These are phyloP conservation scores for Wakefieldia striispora DNA, from an alignment of 768 basidiomycete genomes.

Conservation along the genomic window DNA sequence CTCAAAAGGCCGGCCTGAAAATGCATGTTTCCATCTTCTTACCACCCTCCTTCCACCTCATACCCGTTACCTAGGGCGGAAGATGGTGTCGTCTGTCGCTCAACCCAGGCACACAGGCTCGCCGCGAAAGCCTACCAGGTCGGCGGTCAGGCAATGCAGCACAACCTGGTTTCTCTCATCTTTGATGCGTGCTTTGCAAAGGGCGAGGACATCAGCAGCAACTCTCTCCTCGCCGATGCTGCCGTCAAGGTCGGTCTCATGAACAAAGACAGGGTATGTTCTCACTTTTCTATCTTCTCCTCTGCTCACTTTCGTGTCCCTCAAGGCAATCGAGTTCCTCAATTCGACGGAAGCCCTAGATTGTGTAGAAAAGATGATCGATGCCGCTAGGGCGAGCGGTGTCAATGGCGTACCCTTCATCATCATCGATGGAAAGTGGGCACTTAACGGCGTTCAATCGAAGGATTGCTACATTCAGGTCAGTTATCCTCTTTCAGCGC, in stretches of 20 bases:
- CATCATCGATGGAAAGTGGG: conserved; percentile 46
- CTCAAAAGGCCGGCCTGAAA: conserved; percentile 25
- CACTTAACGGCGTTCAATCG: conserved; percentile 43
- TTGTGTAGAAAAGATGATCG: conserved; percentile 41
- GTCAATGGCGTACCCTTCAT: conserved; percentile 54
- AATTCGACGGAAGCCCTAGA: conserved; percentile 37
- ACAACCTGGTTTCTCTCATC: conserved; percentile 34
- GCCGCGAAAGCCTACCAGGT: conserved; percentile 42
- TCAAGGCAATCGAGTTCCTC: conserved; percentile 42
- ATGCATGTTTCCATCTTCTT: conserved; percentile 18
- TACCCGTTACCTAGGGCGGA: conserved; percentile 27
- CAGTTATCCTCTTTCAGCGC: conserved; percentile 1
- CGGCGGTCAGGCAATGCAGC: conserved; percentile 41
- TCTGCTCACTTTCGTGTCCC: background rate
- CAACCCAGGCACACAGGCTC: conserved; percentile 44
- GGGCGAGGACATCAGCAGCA: conserved; percentile 38
- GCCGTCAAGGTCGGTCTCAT: conserved; percentile 43
- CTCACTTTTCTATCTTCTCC: background rate
- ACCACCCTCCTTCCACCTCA: background rate
- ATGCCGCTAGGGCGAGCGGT: conserved; percentile 40
- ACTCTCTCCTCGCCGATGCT: conserved; percentile 33
- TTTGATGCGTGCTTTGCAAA: conserved; percentile 42
- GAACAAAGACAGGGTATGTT: conserved; percentile 35
- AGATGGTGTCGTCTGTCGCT: conserved; percentile 39
- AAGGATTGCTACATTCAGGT: conserved; percentile 41